Evolutionary conservation across 106 monocot genomes (phyloP), one percentile per base, ranked within the genome.

Genomic region (Dendrobium catenatum): DNA sequence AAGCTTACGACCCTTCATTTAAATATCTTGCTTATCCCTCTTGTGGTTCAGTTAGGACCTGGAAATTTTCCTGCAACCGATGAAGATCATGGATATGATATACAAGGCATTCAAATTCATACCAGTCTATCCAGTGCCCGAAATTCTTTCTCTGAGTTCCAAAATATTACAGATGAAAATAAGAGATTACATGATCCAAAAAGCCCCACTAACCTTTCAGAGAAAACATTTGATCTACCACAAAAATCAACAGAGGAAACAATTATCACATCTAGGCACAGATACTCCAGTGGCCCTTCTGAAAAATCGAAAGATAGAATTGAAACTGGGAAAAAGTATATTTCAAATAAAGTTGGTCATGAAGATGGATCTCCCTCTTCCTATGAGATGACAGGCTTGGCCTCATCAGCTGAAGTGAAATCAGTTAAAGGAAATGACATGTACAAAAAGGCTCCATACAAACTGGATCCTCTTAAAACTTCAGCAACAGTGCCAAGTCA

Each of bases 361-460:
- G 83, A 75, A 41, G 47, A 59, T 41, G 58, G 55, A 66, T 72
- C 72, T 51, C 79, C 75, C 78, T 87, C 76, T 42, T 56, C 82
- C 19, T 54, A 3, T 78, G 89, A 80, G 77, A 43, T 74, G 56
- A 46, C 58, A 40, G 83, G 79, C 19, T 68, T 74, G 16, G 76
- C 55, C 42, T 68, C 68, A 2, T 64, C 81, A 42, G 72, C 59
- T 86, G 90, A 89, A 82, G 89, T 84, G 42, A 59, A 19, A 77
- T 73, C 81, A 22, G 37, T 78, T 75, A 84, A 80, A 82, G 91
- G 77, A 87, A 84, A 79, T 24, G 47, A 67, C 15, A 80, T 83
- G 37, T 89, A 87, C 82, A 94, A 79, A 81, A 94, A 89, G 58
- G 92, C 94, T 68, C 97, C 97, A 9, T 97, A 97, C 83, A 86